phyloP scores from a whole-genome alignment of 163 green algal species.

The Chlorella variabilis region DNA sequence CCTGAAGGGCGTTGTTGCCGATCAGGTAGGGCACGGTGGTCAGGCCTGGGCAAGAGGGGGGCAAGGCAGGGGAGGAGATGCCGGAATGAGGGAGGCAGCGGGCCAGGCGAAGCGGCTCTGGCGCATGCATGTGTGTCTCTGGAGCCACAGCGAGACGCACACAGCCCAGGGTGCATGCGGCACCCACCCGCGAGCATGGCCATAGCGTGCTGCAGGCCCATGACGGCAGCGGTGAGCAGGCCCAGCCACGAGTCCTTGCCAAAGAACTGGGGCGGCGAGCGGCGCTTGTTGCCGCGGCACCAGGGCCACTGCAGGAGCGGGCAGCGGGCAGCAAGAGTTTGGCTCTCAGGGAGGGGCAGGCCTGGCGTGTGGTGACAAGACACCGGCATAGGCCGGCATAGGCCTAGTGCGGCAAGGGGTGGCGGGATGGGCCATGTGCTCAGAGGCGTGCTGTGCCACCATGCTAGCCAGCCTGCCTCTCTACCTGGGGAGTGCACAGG shows the following conservation, averaged over 20 bases:
- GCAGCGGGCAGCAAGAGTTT: background rate
- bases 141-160: background rate
- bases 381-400: too few species aligned
- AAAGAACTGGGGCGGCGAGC: constrained; percentile 33
- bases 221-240: constrained; percentile 68
- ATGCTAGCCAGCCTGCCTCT: too few species aligned
- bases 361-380: too few species aligned
- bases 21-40: constrained; percentile 46
- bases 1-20: constrained; percentile 7
- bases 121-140: too few species aligned
- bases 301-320: constrained; percentile 10
- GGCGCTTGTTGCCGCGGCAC: background rate
- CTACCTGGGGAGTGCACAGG: constrained; percentile 3
- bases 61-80: constrained; percentile 57
- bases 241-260: constrained; percentile 35
- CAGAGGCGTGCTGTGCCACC: too few species aligned
- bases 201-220: constrained; percentile 85
- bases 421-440: too few species aligned
- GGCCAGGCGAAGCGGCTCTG: too few species aligned
- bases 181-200: constrained; percentile 82
- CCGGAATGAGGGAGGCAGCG: constrained; percentile 61
- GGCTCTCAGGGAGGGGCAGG: too few species aligned
- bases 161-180: background rate
- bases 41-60: too few species aligned
- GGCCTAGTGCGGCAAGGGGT: too few species aligned